Conservation (phyloP, 2,329 filamentous ascomycete genomes). For the Aspergillus transmontanensis region DNA sequence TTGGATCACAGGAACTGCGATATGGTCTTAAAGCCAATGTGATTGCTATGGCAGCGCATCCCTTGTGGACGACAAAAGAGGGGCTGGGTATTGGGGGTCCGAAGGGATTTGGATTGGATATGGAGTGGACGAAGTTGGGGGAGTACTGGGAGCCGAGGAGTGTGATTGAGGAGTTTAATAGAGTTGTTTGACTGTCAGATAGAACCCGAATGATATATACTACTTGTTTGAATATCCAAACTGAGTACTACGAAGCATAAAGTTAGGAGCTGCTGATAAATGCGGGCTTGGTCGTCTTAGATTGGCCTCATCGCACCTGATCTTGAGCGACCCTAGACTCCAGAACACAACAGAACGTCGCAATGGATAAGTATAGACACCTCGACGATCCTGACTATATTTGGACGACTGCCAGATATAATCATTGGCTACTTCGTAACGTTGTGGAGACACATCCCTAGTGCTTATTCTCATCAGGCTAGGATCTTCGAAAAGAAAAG, state of each 20-base stretch:
- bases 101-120: conserved; percentile 36
- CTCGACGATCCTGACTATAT: too few relatives aligned
- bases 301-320: background rate
- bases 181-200: background rate
- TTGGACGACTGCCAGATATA: background rate
- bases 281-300: background rate
- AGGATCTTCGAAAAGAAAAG: background rate
- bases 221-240: background rate
- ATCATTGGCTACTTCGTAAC: background rate
- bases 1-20: conserved; percentile 54
- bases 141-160: conserved; percentile 24
- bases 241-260: background rate
- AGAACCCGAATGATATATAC: background rate
- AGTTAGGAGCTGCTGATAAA: background rate
- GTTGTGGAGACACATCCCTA: background rate
- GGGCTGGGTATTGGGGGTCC: conserved; percentile 47
- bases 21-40: conserved; percentile 56
- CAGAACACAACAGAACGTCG: too few relatives aligned
- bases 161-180: conserved; percentile 11
- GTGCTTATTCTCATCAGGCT: background rate
- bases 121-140: conserved; percentile 24
- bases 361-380: too few relatives aligned
- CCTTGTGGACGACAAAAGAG: conserved; percentile 49
- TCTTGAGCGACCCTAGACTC: background rate
- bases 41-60: conserved; percentile 53